Conservation (phyloP, 805 yeast genomes). For the Wickerhamomyces ciferrii region DNA sequence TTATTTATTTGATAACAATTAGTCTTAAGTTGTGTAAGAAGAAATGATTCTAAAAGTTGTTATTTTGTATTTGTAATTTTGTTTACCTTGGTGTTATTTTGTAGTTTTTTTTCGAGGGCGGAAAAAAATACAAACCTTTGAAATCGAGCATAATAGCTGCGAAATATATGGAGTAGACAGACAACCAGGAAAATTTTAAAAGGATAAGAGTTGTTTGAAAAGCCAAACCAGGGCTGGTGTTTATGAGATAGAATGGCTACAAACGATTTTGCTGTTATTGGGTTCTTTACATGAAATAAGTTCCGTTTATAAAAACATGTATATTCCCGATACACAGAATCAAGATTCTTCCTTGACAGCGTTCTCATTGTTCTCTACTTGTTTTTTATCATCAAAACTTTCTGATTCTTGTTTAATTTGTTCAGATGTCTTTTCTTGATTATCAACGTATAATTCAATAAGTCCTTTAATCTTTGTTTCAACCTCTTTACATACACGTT, state of each 20-base stretch:
- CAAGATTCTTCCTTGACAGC: neutral
- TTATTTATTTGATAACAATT: neutral
- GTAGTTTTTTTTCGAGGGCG: neutral
- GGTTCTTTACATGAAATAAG: too few species aligned
- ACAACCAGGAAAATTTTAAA: too few species aligned
- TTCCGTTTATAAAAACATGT: neutral
- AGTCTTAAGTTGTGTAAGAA: too few species aligned
- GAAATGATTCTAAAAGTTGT: neutral
- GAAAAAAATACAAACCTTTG: neutral
- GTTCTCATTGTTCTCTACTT: neutral
- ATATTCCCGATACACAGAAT: neutral
- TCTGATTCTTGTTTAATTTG: neutral
- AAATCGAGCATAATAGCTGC: too few species aligned
- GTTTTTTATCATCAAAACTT: neutral
- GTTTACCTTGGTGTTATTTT: neutral
- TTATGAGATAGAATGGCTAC: too few species aligned
- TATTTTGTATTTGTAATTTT: neutral
- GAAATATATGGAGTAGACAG: neutral
- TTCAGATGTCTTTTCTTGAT: slow-evolving; percentile 2
- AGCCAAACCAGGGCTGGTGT: too few species aligned
- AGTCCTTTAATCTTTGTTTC: slow-evolving; percentile 29
- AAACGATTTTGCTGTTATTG: too few species aligned
- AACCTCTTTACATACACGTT: slow-evolving; percentile 34
- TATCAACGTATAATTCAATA: slow-evolving; percentile 23
- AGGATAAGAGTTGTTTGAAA: too few species aligned